Percentiles rank a stretch among this genome's conserved stretches.
phyloP scores from a whole-genome alignment of 352 stramenopile species.

The Globisporangium nagaii region DNA sequence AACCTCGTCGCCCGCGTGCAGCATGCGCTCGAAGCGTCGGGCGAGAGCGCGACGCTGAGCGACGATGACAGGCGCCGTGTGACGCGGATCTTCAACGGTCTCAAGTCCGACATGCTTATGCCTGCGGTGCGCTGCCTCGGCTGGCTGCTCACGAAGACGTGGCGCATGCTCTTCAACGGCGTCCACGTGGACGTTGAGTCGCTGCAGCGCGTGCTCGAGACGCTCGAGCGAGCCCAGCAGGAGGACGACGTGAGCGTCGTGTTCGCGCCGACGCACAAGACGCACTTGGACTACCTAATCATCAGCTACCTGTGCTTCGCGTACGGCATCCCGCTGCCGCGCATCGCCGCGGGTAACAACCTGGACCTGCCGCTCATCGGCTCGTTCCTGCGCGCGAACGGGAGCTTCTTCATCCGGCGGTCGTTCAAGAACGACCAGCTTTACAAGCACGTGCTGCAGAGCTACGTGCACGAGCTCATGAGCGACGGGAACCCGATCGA shows the following conservation, averaged over 20 bases:
- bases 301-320: conserved; percentile 88
- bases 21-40: neutral
- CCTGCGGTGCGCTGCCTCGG: conserved; percentile 66
- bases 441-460: conserved; percentile 82
- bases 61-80: conserved; percentile 26
- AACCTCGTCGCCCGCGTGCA: conserved; percentile 38
- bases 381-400: conserved; percentile 74
- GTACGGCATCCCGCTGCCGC: conserved; percentile 80
- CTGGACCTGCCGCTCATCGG: conserved; percentile 79
- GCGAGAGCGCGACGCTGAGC: conserved; percentile 11
- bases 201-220: conserved; percentile 45
- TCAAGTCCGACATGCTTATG: conserved; percentile 76
- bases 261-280: conserved; percentile 86
- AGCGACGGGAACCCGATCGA: conserved; percentile 78
- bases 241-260: conserved; percentile 59
- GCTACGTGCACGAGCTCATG: conserved; percentile 82
- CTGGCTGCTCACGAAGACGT: conserved; percentile 77
- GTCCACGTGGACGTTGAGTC: conserved; percentile 69
- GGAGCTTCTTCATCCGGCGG: conserved; percentile 88
- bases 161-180: conserved; percentile 66
- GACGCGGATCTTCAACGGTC: conserved; percentile 47
- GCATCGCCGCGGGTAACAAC: conserved; percentile 87
- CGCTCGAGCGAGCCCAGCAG: conserved; percentile 25
- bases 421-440: conserved; percentile 66
- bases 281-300: conserved; percentile 88